Percentiles rank a stretch among this genome's conserved stretches.
These are phyloP conservation scores for Pleurotus pulmonarius DNA, from an alignment of 768 basidiomycete genomes.

Conservation along the genomic window DNA sequence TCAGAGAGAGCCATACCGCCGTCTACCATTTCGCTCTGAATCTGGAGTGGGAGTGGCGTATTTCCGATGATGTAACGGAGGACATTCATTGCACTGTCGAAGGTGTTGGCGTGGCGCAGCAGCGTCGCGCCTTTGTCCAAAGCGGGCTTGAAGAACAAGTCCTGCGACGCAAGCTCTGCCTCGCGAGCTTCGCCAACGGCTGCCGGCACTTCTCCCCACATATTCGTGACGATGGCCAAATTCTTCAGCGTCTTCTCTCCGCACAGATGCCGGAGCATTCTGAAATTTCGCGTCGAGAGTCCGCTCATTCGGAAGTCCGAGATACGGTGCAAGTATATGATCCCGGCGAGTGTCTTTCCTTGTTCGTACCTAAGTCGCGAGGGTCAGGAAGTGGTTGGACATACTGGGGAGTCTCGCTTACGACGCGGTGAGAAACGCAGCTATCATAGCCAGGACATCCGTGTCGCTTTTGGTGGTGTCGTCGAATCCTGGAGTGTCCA, in stretches of 20 bases:
- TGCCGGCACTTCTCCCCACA: constrained; percentile 36
- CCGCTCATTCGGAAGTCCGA: constrained; percentile 47
- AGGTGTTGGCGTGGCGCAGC: constrained; percentile 36
- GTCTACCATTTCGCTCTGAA: constrained; percentile 19
- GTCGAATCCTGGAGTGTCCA: constrained; percentile 63
- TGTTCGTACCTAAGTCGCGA: constrained; percentile 13
- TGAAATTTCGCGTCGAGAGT: constrained; percentile 39
- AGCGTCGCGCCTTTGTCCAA: constrained; percentile 45
- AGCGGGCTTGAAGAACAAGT: constrained; percentile 49
- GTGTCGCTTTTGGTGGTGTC: constrained; percentile 46
- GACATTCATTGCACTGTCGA: constrained; percentile 26
- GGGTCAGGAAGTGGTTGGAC: not conserved
- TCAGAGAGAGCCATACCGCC: constrained; percentile 23
- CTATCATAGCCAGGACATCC: constrained; percentile 46
- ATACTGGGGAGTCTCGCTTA: constrained; percentile 2
- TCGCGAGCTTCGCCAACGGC: constrained; percentile 38
- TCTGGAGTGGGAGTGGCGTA: constrained; percentile 10
- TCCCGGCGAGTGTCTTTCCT: constrained; percentile 26
- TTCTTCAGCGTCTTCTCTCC: constrained; percentile 40
- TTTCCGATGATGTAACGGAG: constrained; percentile 25
- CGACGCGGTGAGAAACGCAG: constrained; percentile 28
- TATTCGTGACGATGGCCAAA: constrained; percentile 45
- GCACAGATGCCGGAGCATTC: constrained; percentile 44
- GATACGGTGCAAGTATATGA: constrained; percentile 53
- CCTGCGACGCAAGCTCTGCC: constrained; percentile 33